Evolutionary conservation across 768 basidiomycete genomes (phyloP).

Genomic region (Tricholoma matsutake): DNA sequence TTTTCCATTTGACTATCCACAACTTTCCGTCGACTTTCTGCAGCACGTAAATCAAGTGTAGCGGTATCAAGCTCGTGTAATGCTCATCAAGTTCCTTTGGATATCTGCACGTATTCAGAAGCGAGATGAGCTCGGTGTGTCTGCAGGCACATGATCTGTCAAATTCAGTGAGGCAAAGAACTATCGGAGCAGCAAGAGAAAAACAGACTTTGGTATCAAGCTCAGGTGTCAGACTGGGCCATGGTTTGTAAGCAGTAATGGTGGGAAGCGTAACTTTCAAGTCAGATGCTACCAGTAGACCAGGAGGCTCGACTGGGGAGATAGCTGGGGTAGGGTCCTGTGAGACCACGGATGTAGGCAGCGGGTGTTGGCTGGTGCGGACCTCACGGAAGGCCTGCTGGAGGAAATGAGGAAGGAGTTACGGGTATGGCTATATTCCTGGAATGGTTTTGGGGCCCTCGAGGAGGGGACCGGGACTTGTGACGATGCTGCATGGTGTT

Average conservation of each 20-base stretch:
- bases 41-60: conserved; percentile 55
- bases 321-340: conserved; percentile 5
- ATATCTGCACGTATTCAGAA: conserved; percentile 36
- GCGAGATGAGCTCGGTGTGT: conserved; percentile 36
- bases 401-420: conserved; percentile 15
- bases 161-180: background rate
- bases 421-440: conserved; percentile 16
- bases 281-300: conserved; percentile 1
- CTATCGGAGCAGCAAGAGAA: background rate
- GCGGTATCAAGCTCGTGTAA: conserved; percentile 61
- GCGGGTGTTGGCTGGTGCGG: conserved; percentile 14
- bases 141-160: conserved; percentile 33
- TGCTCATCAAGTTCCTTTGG: conserved; percentile 45
- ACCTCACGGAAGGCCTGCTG: conserved; percentile 15
- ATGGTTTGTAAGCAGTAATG: conserved; percentile 28
- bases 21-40: conserved; percentile 54
- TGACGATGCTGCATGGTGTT: conserved; percentile 17
- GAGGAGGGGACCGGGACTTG: conserved; percentile 36
- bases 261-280: conserved; percentile 19
- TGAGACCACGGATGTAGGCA: conserved; percentile 1
- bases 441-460: conserved; percentile 35
- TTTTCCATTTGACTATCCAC: conserved; percentile 59
- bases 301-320: conserved; percentile 4
- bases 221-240: conserved; percentile 24
- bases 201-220: conserved; percentile 17